Percentiles rank a stretch among this genome's conserved stretches.
phyloP scores from a whole-genome alignment of 75 land plant species.

The Pseudotsuga menziesii region DNA sequence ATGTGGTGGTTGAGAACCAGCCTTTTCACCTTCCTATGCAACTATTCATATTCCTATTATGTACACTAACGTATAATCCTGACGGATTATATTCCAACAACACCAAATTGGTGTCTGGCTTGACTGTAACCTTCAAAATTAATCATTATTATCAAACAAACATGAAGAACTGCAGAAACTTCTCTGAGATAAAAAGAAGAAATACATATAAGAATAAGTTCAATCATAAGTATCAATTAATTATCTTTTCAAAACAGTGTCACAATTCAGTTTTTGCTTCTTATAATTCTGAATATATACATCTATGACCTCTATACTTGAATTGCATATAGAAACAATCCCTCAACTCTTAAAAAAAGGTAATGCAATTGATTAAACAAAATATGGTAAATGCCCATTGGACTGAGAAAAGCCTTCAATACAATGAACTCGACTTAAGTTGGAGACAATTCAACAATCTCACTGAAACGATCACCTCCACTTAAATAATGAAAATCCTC shows the following conservation, averaged over 20 bases:
- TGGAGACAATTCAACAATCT: background rate
- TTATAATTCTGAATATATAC: background rate
- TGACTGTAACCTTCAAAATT: no score
- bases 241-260: background rate
- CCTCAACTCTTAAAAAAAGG: background rate
- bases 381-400: background rate
- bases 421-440: background rate
- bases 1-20: no score
- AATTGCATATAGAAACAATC: background rate
- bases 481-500: background rate
- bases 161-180: no score
- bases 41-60: no score
- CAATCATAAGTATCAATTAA: no score
- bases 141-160: no score
- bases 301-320: background rate
- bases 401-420: background rate
- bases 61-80: no score
- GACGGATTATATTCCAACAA: no score
- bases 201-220: no score
- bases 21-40: no score
- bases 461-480: background rate
- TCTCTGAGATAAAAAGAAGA: no score
- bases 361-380: background rate
- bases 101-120: no score
- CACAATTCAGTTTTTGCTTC: background rate